Evolutionary conservation across 2,329 filamentous ascomycete species (phyloP), one percentile per base, ranked within the genome.

Genomic region (Pleoardoris graminearum): DNA sequence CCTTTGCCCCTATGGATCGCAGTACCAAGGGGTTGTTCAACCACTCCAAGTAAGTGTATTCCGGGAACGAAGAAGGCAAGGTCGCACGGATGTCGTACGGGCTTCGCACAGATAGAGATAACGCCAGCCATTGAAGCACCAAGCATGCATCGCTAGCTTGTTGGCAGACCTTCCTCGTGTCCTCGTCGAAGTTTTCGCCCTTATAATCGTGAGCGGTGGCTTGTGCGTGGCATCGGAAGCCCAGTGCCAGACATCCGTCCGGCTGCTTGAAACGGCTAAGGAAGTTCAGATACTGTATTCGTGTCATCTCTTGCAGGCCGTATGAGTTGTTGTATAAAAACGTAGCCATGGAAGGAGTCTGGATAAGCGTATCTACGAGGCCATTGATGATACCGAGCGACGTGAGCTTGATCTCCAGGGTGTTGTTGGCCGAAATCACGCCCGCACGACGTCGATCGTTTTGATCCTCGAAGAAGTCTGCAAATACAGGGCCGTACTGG

Each of bases 331-430:
- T 82, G 51, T 78, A 77, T 8, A 82, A 82, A 67, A 86, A 86
- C 7, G 71, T 65, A 1, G 83, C 79, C 57, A 82, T 85, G 60
- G 74, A 82, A 2, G 82, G 80, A 3, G 77, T 76, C 71, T 90
- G 85, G 1, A 85, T 77, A 25, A 84, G 68, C 59, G 82, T 78
- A 63, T 91, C 89, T 30, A 91, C 76, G 58, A 86, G 83, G 11
- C 87, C 88, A 67, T 91, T 89, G 52, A 90, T 76, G 52, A 91
- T 87, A 19, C 87, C 87, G 0, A 91, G 71, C 0, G 86, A 83
- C 12, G 75, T 76, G 7, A 91, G 76, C 48, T 82, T 80, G 43
- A 89, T 82, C 25, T 83, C 79, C 10, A 87, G 71, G 1, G 82
- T 85, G 30, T 72, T 76, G 54, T 80, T 80, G 16, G 66, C 70